Evolutionary conservation across 768 basidiomycete genomes (phyloP).

Genomic region (Tephrocybe rancida): DNA sequence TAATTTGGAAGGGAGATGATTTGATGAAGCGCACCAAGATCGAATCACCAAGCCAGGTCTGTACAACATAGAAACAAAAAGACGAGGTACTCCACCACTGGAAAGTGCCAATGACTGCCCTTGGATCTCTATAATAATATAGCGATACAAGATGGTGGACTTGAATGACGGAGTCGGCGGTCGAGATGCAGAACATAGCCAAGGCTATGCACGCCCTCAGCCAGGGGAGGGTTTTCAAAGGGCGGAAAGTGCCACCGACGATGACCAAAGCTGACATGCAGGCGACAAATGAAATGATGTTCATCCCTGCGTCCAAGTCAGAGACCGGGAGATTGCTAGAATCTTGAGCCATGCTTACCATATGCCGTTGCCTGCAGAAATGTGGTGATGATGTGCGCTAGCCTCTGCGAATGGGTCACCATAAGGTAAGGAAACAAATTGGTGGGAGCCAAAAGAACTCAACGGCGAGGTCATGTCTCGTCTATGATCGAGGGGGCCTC

Average conservation of each 20-base stretch:
- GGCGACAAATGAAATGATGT: slow-evolving; percentile 13
- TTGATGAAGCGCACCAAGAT: slow-evolving; percentile 7
- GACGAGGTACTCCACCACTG: slow-evolving; percentile 14
- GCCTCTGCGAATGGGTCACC: not conserved
- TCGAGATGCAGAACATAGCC: slow-evolving; percentile 11
- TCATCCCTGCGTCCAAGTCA: slow-evolving; percentile 5
- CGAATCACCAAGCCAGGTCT: slow-evolving; percentile 12
- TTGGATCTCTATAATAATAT: slow-evolving; percentile 1
- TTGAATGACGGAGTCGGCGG: slow-evolving; percentile 6
- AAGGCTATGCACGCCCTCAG: slow-evolving; percentile 6
- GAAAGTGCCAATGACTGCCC: slow-evolving; percentile 2
- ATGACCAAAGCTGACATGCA: slow-evolving; percentile 7
- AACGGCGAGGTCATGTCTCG: no score
- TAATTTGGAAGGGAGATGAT: not conserved
- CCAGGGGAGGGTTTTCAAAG: not conserved
- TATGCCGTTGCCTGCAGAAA: slow-evolving; percentile 12
- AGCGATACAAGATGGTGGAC: slow-evolving; percentile 6
- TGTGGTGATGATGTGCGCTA: not conserved
- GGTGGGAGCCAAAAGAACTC: no score
- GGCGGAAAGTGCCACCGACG: not conserved
- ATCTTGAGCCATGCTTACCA: not conserved
- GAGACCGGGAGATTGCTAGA: not conserved
- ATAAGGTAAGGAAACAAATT: not conserved
- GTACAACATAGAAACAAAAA: slow-evolving; percentile 6
- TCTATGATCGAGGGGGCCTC: no score